Percentiles rank a stretch among this genome's conserved stretches.
Evolutionary conservation across 306 rosid genomes (phyloP).

Genomic region (Cucumis cinereus): DNA sequence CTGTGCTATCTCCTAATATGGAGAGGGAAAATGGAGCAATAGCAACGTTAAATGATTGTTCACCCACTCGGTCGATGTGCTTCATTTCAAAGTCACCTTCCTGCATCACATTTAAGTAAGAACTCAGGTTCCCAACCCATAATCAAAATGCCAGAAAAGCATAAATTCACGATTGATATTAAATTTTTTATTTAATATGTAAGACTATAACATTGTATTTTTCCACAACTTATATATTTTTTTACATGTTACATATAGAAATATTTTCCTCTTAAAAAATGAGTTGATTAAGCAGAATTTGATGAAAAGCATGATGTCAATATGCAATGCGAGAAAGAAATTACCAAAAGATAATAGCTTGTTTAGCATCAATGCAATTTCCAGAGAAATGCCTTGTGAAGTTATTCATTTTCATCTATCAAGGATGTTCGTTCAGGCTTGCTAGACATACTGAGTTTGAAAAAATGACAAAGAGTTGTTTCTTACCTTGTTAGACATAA

Average conservation of each 20-base stretch:
- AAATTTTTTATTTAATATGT: neutral
- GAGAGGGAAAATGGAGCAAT: slow-evolving; percentile 49
- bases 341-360: neutral
- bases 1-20: slow-evolving; percentile 29
- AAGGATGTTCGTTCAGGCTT: neutral
- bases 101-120: slow-evolving; percentile 15
- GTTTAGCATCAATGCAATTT: neutral
- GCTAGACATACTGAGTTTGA: neutral
- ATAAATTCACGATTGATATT: neutral
- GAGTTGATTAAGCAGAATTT: neutral
- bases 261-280: neutral
- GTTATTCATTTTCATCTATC: neutral
- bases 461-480: neutral
- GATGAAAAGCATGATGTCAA: neutral
- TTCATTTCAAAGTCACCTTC: slow-evolving; percentile 63
- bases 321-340: neutral
- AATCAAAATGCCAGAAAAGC: neutral
- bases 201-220: neutral
- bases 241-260: neutral
- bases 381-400: neutral
- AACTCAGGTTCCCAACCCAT: neutral
- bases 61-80: slow-evolving; percentile 32
- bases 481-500: neutral
- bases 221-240: neutral
- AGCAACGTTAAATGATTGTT: slow-evolving; percentile 34